A percentile compares a stretch with the other conserved stretches of the same genome.
These are phyloP conservation scores for Emmonsiellopsis sp. DNA, from an alignment of 2,329 filamentous ascomycete species.

Conservation along the genomic window DNA sequence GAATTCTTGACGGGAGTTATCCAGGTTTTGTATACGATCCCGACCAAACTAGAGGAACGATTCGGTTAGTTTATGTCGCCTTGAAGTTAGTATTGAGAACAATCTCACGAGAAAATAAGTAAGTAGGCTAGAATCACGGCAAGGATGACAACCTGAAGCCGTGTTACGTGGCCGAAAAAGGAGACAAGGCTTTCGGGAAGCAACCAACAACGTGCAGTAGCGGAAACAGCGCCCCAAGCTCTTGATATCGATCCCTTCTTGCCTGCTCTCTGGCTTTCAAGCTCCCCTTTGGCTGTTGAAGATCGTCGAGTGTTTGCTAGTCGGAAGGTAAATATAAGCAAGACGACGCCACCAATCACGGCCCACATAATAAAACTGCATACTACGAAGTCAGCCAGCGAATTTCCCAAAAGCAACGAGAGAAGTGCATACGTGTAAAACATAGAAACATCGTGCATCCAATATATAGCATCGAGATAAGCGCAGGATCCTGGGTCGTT, in stretches of 20 bases:
- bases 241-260: slow-evolving; percentile 16
- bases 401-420: neutral
- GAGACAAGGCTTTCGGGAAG: slow-evolving; percentile 50
- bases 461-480: slow-evolving; percentile 50
- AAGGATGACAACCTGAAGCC: slow-evolving; percentile 58
- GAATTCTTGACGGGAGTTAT: slow-evolving; percentile 56
- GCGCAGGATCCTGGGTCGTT: slow-evolving; percentile 50
- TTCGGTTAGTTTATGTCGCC: neutral
- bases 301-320: slow-evolving; percentile 6
- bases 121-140: slow-evolving; percentile 53
- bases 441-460: slow-evolving; percentile 46
- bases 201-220: slow-evolving; percentile 43
- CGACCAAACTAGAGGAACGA: slow-evolving; percentile 41
- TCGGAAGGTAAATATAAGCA: slow-evolving; percentile 34
- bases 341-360: slow-evolving; percentile 40
- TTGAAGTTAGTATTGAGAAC: neutral
- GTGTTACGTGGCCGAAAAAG: slow-evolving; percentile 59
- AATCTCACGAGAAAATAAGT: slow-evolving; percentile 50
- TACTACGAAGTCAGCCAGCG: neutral
- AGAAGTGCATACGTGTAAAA: slow-evolving; percentile 29
- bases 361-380: slow-evolving; percentile 48
- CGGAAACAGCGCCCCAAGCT: slow-evolving; percentile 31
- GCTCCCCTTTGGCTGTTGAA: slow-evolving; percentile 15
- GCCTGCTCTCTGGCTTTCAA: slow-evolving; percentile 16
- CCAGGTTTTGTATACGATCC: slow-evolving; percentile 61